Conservation (phyloP, 2,329 filamentous ascomycete genomes). For the Botrytis fragariae region DNA sequence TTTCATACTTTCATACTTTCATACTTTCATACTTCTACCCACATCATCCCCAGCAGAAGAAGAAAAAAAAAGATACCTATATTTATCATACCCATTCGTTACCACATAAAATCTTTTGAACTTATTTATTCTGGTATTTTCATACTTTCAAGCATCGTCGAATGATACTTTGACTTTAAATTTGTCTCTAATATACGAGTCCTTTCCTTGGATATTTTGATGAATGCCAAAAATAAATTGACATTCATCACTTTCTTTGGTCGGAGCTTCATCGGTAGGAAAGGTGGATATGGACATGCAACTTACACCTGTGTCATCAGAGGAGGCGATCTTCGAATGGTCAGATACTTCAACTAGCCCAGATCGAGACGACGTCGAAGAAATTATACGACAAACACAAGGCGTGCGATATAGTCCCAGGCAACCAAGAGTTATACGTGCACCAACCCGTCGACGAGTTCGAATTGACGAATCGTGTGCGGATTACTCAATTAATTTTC, state of each 20-base stretch:
- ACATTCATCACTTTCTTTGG: conserved; percentile 6
- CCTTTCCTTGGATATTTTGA: not conserved
- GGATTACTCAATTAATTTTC: conserved; percentile 3
- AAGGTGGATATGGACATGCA: conserved; percentile 19
- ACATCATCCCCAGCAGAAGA: not conserved
- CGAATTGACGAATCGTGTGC: not conserved
- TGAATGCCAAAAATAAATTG: not conserved
- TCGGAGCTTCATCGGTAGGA: conserved; percentile 4
- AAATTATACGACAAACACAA: conserved; percentile 15
- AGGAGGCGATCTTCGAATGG: conserved; percentile 19
- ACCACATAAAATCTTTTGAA: not conserved
- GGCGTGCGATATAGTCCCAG: not conserved
- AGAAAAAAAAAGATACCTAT: not conserved
- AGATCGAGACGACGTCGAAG: conserved; percentile 15
- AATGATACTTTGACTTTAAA: not conserved
- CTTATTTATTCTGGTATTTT: not conserved
- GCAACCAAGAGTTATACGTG: conserved; percentile 12
- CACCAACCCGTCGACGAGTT: conserved; percentile 15
- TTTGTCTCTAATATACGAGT: not conserved
- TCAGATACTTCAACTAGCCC: conserved; percentile 16
- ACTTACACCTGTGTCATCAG: conserved; percentile 18
- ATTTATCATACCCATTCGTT: not conserved
- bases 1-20: not conserved
- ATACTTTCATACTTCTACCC: conserved; percentile 1
- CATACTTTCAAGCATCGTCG: not conserved